Conservation (phyloP, 176 grass and related monocot species). For the Secale cereale region DNA sequence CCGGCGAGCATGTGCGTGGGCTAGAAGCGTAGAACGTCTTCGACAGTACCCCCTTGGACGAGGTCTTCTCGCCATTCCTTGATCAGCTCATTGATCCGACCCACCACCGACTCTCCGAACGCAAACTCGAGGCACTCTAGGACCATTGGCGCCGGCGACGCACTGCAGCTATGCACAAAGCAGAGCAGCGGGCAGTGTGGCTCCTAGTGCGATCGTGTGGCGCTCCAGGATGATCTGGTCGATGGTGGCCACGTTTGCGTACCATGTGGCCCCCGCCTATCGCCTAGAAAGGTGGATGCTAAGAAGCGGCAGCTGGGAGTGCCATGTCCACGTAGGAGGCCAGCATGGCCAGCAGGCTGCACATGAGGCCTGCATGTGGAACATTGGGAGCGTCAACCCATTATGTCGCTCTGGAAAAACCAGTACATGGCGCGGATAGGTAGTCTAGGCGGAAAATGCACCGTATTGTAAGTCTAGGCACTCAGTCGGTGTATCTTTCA, state of each 20-base stretch:
- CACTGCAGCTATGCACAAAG: slow-evolving; percentile 92
- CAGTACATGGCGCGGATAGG: slow-evolving; percentile 54
- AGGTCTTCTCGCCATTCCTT: slow-evolving; percentile 97
- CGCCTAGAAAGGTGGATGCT: slow-evolving; percentile 73
- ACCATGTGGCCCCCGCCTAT: slow-evolving; percentile 68
- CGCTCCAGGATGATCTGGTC: slow-evolving; percentile 95
- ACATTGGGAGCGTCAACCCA: slow-evolving; percentile 69
- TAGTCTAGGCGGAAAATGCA: not conserved
- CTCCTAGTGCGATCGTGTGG: slow-evolving; percentile 41
- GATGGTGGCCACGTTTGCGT: slow-evolving; percentile 82
- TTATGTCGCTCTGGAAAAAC: slow-evolving; percentile 48
- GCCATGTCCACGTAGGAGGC: slow-evolving; percentile 47
- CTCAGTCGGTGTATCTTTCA: not conserved
- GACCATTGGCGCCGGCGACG: slow-evolving; percentile 68
- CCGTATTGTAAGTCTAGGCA: not conserved
- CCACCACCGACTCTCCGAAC: slow-evolving; percentile 68
- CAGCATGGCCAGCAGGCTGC: slow-evolving; percentile 54
- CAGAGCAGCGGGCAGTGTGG: slow-evolving; percentile 41
- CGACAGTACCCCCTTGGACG: slow-evolving; percentile 64
- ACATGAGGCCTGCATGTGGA: slow-evolving; percentile 58
- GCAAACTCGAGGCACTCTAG: slow-evolving; percentile 56
- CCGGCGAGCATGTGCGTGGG: too few relatives aligned
- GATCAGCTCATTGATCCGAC: slow-evolving; percentile 96
- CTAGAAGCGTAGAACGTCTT: too few relatives aligned
- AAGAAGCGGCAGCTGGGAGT: slow-evolving; percentile 72